Conservation (phyloP, 1,284 basidiomycete species). For the Trametes hirsuta region DNA sequence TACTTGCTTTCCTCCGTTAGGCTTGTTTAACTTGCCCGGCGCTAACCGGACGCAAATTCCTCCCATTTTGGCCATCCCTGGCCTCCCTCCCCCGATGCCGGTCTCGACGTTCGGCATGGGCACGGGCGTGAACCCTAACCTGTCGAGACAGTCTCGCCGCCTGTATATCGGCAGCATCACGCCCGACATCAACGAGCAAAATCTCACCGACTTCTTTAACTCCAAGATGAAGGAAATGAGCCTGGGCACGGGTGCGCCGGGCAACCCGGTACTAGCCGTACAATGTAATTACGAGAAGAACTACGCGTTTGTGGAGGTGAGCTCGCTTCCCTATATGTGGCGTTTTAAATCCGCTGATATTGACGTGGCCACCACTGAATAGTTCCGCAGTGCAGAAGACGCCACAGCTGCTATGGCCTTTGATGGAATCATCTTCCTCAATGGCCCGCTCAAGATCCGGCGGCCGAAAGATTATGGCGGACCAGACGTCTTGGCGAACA, state of each 20-base stretch:
- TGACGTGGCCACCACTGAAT: conserved; percentile 3
- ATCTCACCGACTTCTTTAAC: conserved; percentile 93
- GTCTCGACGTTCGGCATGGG: conserved; percentile 84
- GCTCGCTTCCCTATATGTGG: conserved; percentile 21
- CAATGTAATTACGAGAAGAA: conserved; percentile 98
- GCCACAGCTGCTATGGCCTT: conserved; percentile 96
- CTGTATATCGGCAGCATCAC: conserved; percentile 97
- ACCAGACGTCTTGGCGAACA: conserved; percentile 60
- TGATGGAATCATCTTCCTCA: conserved; percentile 95
- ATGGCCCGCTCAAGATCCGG: conserved; percentile 91
- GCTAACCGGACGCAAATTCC: conserved; percentile 88
- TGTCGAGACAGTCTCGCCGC: conserved; percentile 91
- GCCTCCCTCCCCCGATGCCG: conserved; percentile 81
- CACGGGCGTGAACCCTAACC: conserved; percentile 79
- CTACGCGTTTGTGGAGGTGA: conserved; percentile 94
- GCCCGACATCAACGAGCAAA: conserved; percentile 88
- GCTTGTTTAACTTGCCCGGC: conserved; percentile 91
- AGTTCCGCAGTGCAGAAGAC: conserved; percentile 98
- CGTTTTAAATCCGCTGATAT: conserved; percentile 15
- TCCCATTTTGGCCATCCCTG: conserved; percentile 77
- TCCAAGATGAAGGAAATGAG: conserved; percentile 92
- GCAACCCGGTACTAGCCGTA: conserved; percentile 89
- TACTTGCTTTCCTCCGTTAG: conserved; percentile 41
- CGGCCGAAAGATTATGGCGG: conserved; percentile 97
- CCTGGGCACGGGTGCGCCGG: conserved; percentile 80